Conservation (phyloP, 805 yeast species). For the Debaryomyces castellii region DNA sequence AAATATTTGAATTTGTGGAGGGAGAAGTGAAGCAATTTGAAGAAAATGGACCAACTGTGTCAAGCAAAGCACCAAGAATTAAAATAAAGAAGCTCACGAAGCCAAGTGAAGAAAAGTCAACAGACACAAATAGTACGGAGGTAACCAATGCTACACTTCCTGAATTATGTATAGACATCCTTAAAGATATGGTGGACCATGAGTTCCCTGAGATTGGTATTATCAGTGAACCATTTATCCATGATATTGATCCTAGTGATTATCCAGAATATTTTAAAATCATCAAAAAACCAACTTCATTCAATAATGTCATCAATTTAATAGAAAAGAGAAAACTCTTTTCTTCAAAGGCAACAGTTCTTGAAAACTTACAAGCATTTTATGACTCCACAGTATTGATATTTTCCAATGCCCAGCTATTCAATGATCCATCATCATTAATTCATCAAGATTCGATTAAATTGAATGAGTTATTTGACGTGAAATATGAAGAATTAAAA, state of each 20-base stretch:
- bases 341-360: conserved; percentile 17
- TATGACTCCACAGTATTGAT: conserved; percentile 58
- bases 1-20: conserved; percentile 55
- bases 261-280: conserved; percentile 81
- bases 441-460: conserved; percentile 70
- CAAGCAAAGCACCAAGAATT: conserved; percentile 9
- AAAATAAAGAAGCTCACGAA: conserved; percentile 9
- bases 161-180: conserved; percentile 18
- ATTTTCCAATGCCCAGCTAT: conserved; percentile 75
- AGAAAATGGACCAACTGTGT: background rate
- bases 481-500: conserved; percentile 32
- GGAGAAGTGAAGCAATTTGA: conserved; percentile 44
- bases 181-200: conserved; percentile 43
- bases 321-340: conserved; percentile 50
- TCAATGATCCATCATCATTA: conserved; percentile 71
- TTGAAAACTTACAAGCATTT: conserved; percentile 58
- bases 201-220: conserved; percentile 50
- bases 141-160: conserved; percentile 20
- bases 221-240: conserved; percentile 71
- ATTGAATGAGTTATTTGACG: conserved; percentile 53
- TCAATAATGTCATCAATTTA: conserved; percentile 54
- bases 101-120: conserved; percentile 2
- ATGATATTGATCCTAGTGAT: conserved; percentile 64
- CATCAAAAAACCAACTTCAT: conserved; percentile 72
- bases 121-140: conserved; percentile 1